Evolutionary conservation across 768 basidiomycete genomes (phyloP), one percentile per base, ranked within the genome.

Genomic region (Hericium rajendrae): DNA sequence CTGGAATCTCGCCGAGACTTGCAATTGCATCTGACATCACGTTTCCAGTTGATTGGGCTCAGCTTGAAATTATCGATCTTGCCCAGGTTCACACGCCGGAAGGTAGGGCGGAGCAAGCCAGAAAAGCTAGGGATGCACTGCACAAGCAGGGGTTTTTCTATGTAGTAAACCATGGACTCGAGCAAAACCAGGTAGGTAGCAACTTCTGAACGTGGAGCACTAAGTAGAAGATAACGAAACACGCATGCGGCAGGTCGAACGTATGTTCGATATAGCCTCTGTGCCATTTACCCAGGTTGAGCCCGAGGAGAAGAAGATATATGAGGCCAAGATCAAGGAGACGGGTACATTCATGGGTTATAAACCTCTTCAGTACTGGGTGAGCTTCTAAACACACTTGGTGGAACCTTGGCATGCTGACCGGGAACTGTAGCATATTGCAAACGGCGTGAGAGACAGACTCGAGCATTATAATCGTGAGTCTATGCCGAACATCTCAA

Each of bases 281-380:
- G 59, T 78, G 6, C 69, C 75, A 13, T 78, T 79, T 59, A 67
- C 71, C 5, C 66, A 67, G 32, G 75, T 78, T 6, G 57, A 60
- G 1, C 66, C 68, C 0, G 75, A 75, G 28, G 78, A 80, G 66
- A 79, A 78, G 63, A 60, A 70, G 53, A 57, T 58, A 20, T 76
- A 77, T 57, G 65, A 64, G 2, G 74, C 70, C 0, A 69, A 66
- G 38, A 73, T 73, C 55, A 76, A 76, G 57, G 69, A 75, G 24
- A 73, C 69, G 0, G 78, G 77, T 6, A 73, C 76, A 3, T 81
- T 74, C 60, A 74, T 78, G 60, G 80, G 80, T 2, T 83, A 82
- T 61, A 83, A 83, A 62, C 70, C 69, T 5, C 71, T 76, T 5
- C 71, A 74, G 49, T 78, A 78, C 57, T 81, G 76, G 77, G 78